These are phyloP conservation scores for Ceratocystis papillata DNA, from an alignment of 2,329 filamentous ascomycete genomes.

Conservation along the genomic window DNA sequence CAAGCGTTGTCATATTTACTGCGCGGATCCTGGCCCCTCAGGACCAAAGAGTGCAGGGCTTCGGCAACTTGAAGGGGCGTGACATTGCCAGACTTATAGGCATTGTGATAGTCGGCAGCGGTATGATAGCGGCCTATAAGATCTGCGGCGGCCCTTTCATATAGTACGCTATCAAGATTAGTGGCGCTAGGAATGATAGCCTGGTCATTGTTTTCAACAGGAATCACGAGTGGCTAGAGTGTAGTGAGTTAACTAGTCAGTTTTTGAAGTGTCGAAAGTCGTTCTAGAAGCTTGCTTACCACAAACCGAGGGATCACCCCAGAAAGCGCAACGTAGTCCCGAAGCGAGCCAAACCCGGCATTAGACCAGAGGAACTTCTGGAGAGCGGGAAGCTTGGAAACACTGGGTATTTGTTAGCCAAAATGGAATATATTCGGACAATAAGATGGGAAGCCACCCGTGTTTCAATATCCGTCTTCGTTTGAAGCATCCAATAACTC, in stretches of 20 bases:
- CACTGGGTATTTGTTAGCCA: not conserved
- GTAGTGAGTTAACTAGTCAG: conserved; percentile 1
- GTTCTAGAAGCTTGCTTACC: conserved; percentile 24
- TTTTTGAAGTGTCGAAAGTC: too few relatives aligned
- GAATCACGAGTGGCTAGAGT: conserved; percentile 46
- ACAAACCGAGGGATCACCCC: conserved; percentile 21
- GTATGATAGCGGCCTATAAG: conserved; percentile 51
- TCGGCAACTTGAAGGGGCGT: conserved; percentile 65
- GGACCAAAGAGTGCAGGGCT: conserved; percentile 59
- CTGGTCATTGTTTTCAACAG: conserved; percentile 34
- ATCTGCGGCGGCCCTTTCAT: conserved; percentile 34
- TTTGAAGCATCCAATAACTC: conserved; percentile 28
- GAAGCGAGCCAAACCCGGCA: conserved; percentile 22
- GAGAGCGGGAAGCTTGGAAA: not conserved
- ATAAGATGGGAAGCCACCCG: not conserved
- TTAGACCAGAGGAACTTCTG: conserved; percentile 24
- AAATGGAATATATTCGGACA: too few relatives aligned
- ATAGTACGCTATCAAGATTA: conserved; percentile 36
- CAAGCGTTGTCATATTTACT: conserved; percentile 62
- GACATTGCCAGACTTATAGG: conserved; percentile 57
- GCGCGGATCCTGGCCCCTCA: conserved; percentile 42
- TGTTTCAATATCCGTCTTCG: not conserved
- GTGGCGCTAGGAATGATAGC: conserved; percentile 30
- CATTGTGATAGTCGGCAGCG: conserved; percentile 62
- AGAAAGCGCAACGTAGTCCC: conserved; percentile 14